phyloP scores from a whole-genome alignment of 495 filamentous ascomycete genomes.

The Cercophora newfieldiana region DNA sequence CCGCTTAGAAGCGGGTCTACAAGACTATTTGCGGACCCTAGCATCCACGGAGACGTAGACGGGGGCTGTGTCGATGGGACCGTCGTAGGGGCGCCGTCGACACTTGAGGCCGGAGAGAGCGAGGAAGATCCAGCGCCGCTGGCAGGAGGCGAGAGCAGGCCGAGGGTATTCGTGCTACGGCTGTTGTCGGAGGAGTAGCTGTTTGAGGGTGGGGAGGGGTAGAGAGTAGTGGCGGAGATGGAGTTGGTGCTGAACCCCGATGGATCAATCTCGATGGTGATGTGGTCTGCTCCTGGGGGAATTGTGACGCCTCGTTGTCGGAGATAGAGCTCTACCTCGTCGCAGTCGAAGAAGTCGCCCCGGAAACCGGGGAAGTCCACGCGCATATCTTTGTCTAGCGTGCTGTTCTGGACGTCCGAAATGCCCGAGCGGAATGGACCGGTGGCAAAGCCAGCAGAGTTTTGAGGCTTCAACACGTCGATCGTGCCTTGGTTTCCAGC shows the following conservation, averaged over 20 bases:
- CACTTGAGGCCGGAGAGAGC: background rate
- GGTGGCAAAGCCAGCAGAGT: constrained; percentile 40
- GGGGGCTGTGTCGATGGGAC: background rate
- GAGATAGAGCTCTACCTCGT: constrained; percentile 72
- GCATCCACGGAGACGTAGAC: background rate
- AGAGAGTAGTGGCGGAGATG: background rate
- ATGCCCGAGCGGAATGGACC: constrained; percentile 40
- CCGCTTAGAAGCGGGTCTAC: constrained; percentile 12
- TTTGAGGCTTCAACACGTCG: constrained; percentile 34
- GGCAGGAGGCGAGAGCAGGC: background rate
- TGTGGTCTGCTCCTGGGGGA: constrained; percentile 51
- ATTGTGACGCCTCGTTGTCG: constrained; percentile 58
- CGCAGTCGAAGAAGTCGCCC: constrained; percentile 72
- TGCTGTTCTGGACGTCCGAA: constrained; percentile 25
- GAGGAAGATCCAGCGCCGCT: background rate
- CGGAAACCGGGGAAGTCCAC: constrained; percentile 51
- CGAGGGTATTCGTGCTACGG: background rate
- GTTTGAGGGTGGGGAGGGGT: background rate
- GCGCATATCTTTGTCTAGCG: constrained; percentile 43
- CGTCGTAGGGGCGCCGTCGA: background rate
- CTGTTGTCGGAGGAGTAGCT: background rate
- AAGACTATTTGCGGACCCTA: background rate
- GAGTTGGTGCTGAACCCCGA: background rate
- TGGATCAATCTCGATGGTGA: constrained; percentile 49
- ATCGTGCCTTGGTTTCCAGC: constrained; percentile 37